These are phyloP conservation scores for Hanseniaspora thailandica DNA, from an alignment of 805 yeast species.

Conservation along the genomic window DNA sequence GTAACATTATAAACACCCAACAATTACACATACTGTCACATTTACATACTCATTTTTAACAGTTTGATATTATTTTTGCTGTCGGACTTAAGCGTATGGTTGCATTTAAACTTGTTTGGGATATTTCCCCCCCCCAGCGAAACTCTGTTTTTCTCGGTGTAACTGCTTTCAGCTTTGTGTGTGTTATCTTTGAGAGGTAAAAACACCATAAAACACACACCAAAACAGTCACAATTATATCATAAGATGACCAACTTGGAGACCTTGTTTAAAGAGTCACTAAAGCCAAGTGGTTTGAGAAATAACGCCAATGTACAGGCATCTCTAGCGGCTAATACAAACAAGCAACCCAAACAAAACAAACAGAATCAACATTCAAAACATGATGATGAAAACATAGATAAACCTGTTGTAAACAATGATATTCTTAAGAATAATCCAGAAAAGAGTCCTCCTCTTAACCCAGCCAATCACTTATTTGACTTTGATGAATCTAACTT, in stretches of 20 bases:
- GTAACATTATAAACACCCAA: too few species aligned
- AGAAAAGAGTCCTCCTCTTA: background rate
- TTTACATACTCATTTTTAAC: too few species aligned
- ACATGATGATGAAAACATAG: background rate
- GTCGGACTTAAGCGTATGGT: too few species aligned
- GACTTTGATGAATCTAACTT: background rate
- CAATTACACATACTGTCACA: too few species aligned
- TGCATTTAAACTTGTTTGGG: too few species aligned
- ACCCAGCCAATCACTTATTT: background rate
- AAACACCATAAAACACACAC: background rate
- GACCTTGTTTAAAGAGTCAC: conserved; percentile 5
- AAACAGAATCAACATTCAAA: background rate
- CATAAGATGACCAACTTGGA: conserved; percentile 6
- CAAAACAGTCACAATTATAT: background rate
- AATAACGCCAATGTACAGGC: background rate
- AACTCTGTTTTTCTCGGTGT: too few species aligned
- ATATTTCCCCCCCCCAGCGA: too few species aligned
- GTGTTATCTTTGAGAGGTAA: too few species aligned
- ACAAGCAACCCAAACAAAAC: too few species aligned
- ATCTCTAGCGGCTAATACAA: background rate
- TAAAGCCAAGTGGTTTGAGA: conserved; percentile 9
- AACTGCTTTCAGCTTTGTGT: background rate
- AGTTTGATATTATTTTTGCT: too few species aligned
- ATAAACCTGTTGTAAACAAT: background rate
- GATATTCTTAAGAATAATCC: background rate